phyloP scores from a whole-genome alignment of 306 rosid species.

The Trifolium dubium region DNA sequence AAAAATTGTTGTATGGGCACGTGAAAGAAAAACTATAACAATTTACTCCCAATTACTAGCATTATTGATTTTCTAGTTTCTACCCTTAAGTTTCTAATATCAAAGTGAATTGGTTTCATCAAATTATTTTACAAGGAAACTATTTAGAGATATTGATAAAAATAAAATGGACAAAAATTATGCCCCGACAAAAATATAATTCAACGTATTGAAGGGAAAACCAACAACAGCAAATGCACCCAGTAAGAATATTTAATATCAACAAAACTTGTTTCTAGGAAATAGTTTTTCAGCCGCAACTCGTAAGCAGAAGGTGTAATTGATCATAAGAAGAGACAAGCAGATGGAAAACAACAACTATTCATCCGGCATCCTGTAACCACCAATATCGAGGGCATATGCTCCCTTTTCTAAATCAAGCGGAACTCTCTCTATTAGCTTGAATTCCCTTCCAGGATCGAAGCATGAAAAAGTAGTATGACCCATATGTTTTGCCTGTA shows the following conservation, averaged over 20 bases:
- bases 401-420: no score
- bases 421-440: no score
- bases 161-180: conserved; percentile 20
- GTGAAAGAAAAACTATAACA: not conserved
- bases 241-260: conserved; percentile 20
- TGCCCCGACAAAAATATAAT: conserved; percentile 24
- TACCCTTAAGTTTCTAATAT: conserved; percentile 4
- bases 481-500: no score
- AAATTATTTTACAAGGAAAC: conserved; percentile 26
- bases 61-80: conserved; percentile 13
- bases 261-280: conserved; percentile 20
- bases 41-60: conserved; percentile 14
- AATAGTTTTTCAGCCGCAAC: conserved; percentile 6
- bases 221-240: conserved; percentile 6
- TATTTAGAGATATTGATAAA: conserved; percentile 19
- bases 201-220: conserved; percentile 36
- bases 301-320: conserved; percentile 13
- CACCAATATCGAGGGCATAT: no score
- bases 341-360: no score
- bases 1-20: not conserved
- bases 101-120: conserved; percentile 27
- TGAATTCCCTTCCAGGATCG: no score
- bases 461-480: no score
- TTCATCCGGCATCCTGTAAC: no score
- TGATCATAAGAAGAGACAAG: not conserved